These are phyloP conservation scores for Pestalotiopsis sp. DNA, from an alignment of 2,329 filamentous ascomycete genomes.

Conservation along the genomic window DNA sequence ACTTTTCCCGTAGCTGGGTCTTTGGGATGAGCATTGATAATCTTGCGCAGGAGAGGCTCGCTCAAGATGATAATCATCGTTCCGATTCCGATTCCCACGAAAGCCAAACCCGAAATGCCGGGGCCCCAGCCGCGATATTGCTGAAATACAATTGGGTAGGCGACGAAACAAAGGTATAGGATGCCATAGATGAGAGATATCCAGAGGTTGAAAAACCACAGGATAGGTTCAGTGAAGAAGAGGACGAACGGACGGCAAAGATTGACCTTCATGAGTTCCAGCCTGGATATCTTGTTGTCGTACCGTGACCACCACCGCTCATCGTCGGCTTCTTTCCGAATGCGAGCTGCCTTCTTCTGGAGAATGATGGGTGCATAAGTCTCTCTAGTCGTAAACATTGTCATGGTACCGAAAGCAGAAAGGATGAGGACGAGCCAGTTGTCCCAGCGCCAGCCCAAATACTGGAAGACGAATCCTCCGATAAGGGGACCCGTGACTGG, in stretches of 20 bases:
- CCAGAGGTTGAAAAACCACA: slow-evolving; percentile 70
- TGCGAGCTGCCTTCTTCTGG: slow-evolving; percentile 63
- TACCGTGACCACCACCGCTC: slow-evolving; percentile 79
- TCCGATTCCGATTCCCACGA: slow-evolving; percentile 71
- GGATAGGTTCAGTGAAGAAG: slow-evolving; percentile 79
- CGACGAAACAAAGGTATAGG: slow-evolving; percentile 87
- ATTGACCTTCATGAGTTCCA: slow-evolving; percentile 72
- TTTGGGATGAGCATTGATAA: slow-evolving; percentile 76
- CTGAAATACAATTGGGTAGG: slow-evolving; percentile 83
- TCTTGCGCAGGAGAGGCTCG: slow-evolving; percentile 73
- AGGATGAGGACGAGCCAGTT: slow-evolving; percentile 82
- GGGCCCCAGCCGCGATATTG: slow-evolving; percentile 76
- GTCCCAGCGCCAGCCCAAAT: slow-evolving; percentile 86
- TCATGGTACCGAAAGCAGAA: slow-evolving; percentile 60
- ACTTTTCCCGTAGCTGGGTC: slow-evolving; percentile 76
- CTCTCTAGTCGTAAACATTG: slow-evolving; percentile 68
- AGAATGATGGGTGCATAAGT: slow-evolving; percentile 77
- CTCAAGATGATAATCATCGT: slow-evolving; percentile 62
- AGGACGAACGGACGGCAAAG: slow-evolving; percentile 78
- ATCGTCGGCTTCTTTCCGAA: slow-evolving; percentile 71
- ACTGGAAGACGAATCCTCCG: slow-evolving; percentile 78
- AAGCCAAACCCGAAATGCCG: slow-evolving; percentile 75
- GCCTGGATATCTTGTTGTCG: slow-evolving; percentile 70
- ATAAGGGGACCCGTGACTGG: slow-evolving; percentile 66
- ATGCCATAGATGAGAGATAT: slow-evolving; percentile 86